Conservation (phyloP, 768 basidiomycete species). For the Coprinopsis strossmayeri region DNA sequence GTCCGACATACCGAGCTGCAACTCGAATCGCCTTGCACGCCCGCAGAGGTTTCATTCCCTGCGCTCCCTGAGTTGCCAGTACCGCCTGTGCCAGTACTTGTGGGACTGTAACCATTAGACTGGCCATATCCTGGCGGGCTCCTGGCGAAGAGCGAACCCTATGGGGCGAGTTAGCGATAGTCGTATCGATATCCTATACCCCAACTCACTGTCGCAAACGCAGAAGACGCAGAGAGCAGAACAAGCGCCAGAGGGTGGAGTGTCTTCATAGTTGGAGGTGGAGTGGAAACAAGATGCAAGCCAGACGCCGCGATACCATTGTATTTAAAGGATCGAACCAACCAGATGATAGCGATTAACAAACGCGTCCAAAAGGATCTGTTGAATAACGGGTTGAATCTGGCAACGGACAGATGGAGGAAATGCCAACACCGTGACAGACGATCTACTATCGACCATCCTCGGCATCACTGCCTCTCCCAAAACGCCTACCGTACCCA, state of each 20-base stretch:
- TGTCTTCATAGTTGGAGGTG: conserved; percentile 1
- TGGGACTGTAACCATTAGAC: not conserved
- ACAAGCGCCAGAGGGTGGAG: conserved; percentile 1
- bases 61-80: too few relatives aligned
- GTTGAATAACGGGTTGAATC: not conserved
- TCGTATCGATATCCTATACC: not conserved
- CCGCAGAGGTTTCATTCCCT: not conserved
- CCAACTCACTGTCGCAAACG: conserved; percentile 3
- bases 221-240: conserved; percentile 2
- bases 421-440: too few relatives aligned
- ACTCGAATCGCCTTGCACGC: not conserved
- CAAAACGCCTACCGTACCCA: not conserved
- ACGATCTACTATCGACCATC: too few relatives aligned
- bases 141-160: conserved; percentile 3
- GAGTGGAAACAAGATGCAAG: not conserved
- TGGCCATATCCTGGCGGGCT: not conserved
- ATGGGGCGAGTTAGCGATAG: not conserved
- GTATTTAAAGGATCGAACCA: too few relatives aligned
- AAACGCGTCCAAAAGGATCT: not conserved
- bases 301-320: not conserved
- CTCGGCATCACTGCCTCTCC: conserved; percentile 1
- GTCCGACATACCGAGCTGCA: conserved; percentile 1
- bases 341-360: not conserved
- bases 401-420: not conserved
- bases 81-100: not conserved